Conservation (phyloP, 148 eudicot species). For the Rhododendron vialii region DNA sequence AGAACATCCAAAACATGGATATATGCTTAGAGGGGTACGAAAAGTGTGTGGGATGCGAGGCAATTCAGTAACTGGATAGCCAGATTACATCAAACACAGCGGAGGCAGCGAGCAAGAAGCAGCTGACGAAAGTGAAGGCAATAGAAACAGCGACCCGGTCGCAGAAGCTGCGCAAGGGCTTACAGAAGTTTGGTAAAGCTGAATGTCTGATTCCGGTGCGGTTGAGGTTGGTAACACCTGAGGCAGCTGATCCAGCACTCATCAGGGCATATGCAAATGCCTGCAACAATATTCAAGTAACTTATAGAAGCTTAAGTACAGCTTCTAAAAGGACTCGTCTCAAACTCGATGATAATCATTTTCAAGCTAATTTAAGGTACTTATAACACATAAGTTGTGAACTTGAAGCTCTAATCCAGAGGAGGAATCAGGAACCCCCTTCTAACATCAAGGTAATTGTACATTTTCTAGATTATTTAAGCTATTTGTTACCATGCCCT, state of each 20-base stretch:
- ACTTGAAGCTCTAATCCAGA: neutral
- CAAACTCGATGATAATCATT: neutral
- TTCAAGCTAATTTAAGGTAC: neutral
- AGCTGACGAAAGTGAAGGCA: conserved; percentile 65
- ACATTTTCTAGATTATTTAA: neutral
- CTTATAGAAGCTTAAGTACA: neutral
- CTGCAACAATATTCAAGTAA: conserved; percentile 24
- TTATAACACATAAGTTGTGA: neutral
- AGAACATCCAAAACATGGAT: neutral
- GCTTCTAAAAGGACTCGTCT: neutral
- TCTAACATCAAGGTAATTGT: neutral
- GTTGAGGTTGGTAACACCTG: conserved; percentile 79
- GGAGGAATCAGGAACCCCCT: neutral
- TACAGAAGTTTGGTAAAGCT: conserved; percentile 86
- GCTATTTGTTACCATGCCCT: neutral
- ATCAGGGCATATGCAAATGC: conserved; percentile 75
- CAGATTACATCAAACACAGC: conserved; percentile 68
- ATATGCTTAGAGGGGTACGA: too few relatives aligned
- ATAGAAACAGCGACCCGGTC: conserved; percentile 73
- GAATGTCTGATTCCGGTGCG: conserved; percentile 83
- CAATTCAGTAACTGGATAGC: conserved; percentile 43
- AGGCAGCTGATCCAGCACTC: conserved; percentile 92
- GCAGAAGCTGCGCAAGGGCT: conserved; percentile 70
- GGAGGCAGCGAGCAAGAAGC: conserved; percentile 65
- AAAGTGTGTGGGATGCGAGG: neutral